Evolutionary conservation across 805 yeast genomes (phyloP).

Genomic region (Wickerhamiella qilinensis): DNA sequence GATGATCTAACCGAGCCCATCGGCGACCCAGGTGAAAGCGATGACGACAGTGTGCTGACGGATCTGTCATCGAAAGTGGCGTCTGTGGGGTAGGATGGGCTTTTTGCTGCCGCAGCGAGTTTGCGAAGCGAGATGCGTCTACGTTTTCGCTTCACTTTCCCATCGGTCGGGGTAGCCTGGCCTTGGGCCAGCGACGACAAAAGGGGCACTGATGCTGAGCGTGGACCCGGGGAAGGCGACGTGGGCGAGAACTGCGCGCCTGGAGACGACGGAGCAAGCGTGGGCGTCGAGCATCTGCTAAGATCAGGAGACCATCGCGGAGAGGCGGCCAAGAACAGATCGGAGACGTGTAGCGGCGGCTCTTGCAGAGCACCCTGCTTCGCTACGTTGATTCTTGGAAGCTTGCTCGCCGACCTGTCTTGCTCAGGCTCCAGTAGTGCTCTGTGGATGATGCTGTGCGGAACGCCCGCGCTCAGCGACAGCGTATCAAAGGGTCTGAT

Average conservation of each 20-base stretch:
- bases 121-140: conserved; percentile 10
- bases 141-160: conserved; percentile 3
- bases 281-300: neutral
- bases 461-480: conserved; percentile 5
- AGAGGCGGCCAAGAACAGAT: neutral
- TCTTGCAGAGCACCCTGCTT: too few species aligned
- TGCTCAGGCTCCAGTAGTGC: too few species aligned
- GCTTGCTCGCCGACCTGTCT: too few species aligned
- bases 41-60: too few species aligned
- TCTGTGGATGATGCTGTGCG: conserved; percentile 3
- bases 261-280: neutral
- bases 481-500: conserved; percentile 8
- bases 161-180: too few species aligned
- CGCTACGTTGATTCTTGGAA: too few species aligned
- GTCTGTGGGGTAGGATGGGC: too few species aligned
- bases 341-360: neutral
- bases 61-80: too few species aligned
- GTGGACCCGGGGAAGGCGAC: neutral
- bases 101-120: neutral
- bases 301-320: neutral
- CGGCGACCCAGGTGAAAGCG: too few species aligned
- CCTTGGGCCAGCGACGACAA: too few species aligned
- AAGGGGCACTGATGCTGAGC: neutral
- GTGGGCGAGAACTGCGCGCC: neutral
- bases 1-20: too few species aligned